Conservation (phyloP, 805 yeast genomes). For the Komagataella pseudopastoris region DNA sequence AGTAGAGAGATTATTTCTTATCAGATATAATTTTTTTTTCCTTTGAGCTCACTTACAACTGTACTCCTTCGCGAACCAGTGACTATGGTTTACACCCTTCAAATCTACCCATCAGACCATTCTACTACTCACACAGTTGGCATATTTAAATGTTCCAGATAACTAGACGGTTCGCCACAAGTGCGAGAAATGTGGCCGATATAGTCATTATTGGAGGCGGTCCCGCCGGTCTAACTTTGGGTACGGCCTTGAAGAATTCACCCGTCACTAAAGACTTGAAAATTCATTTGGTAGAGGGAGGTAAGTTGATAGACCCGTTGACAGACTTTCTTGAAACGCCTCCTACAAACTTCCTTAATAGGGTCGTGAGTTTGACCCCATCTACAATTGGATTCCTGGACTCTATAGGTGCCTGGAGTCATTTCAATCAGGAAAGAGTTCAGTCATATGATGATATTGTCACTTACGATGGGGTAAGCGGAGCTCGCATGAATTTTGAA, state of each 20-base stretch:
- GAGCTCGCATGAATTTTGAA: slow-evolving; percentile 61
- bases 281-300: slow-evolving; percentile 65
- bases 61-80: neutral
- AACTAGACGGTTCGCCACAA: neutral
- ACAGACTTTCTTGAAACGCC: slow-evolving; percentile 29
- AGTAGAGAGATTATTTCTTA: neutral
- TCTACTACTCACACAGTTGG: neutral
- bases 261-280: slow-evolving; percentile 43
- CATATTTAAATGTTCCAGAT: neutral
- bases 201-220: slow-evolving; percentile 92
- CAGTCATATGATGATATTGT: slow-evolving; percentile 70
- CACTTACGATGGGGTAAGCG: slow-evolving; percentile 78
- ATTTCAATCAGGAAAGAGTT: slow-evolving; percentile 54
- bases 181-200: slow-evolving; percentile 26
- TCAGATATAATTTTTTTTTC: neutral
- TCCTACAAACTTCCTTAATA: slow-evolving; percentile 48
- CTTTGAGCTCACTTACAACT: neutral
- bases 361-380: slow-evolving; percentile 83
- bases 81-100: neutral
- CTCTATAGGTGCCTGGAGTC: slow-evolving; percentile 65
- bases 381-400: slow-evolving; percentile 53
- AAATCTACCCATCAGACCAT: neutral
- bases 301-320: slow-evolving; percentile 34
- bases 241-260: slow-evolving; percentile 67
- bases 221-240: slow-evolving; percentile 86